A percentile compares a stretch with the other conserved stretches of the same genome.
Conservation (phyloP, 2,329 filamentous ascomycete species). For the Kalaharituber pfeilii region DNA sequence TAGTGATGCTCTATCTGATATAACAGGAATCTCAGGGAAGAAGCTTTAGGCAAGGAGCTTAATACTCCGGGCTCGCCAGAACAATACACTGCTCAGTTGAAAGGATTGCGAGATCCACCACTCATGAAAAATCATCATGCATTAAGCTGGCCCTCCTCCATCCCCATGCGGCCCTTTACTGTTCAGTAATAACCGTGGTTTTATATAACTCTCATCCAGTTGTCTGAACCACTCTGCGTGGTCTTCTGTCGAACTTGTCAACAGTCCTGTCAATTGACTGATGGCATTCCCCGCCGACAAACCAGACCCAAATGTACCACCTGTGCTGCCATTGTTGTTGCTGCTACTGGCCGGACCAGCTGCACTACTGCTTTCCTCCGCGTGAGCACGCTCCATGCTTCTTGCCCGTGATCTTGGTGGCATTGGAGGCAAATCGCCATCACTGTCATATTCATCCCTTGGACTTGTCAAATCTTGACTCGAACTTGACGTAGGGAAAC, state of each 20-base stretch:
- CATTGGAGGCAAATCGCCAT: conserved; percentile 36
- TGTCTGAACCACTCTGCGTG: conserved; percentile 80
- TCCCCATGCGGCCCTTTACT: conserved; percentile 31
- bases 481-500: background rate
- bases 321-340: background rate
- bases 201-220: conserved; percentile 90
- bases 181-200: conserved; percentile 74
- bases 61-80: background rate
- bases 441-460: conserved; percentile 32
- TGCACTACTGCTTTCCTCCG: no score
- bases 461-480: conserved; percentile 3
- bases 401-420: background rate
- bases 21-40: no score
- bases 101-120: background rate
- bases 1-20: no score
- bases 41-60: background rate
- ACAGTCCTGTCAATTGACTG: conserved; percentile 31
- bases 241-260: conserved; percentile 63
- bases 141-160: conserved; percentile 15
- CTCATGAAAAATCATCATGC: background rate
- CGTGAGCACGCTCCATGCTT: no score
- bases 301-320: background rate
- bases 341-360: background rate
- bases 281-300: conserved; percentile 21
- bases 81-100: no score